Evolutionary conservation across 139 green algal species (phyloP).

Genomic region (Mesotaenium endlicherianum): DNA sequence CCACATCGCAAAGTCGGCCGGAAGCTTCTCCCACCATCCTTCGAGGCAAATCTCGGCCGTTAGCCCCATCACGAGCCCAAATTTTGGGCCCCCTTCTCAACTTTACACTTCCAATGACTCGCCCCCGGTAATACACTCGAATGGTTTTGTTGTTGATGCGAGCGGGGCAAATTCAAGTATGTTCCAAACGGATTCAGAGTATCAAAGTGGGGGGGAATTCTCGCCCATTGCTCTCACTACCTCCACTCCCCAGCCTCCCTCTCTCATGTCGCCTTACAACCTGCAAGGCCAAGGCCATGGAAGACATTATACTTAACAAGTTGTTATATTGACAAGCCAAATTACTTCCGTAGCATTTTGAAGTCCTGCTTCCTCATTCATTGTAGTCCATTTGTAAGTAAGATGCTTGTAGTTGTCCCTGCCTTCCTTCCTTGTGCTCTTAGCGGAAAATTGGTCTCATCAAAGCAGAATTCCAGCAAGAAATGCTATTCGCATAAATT

Average conservation of each 20-base stretch:
- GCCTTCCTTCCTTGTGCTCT: too few species aligned
- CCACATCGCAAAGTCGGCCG: not conserved
- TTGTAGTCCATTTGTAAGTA: too few species aligned
- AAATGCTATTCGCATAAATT: too few species aligned
- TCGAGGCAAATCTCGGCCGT: not conserved
- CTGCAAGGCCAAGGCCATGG: too few species aligned
- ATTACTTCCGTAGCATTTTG: too few species aligned
- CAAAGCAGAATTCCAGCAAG: too few species aligned
- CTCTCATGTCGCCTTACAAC: not conserved
- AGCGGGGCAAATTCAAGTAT: not conserved
- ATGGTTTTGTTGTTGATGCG: not conserved
- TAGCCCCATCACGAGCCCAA: not conserved
- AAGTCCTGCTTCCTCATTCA: too few species aligned
- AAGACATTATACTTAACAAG: too few species aligned
- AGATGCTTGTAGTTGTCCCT: too few species aligned
- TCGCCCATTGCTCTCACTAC: slow-evolving; percentile 1
- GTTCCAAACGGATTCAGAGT: not conserved
- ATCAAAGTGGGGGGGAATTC: slow-evolving; percentile 10
- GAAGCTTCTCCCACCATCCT: not conserved
- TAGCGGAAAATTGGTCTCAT: too few species aligned
- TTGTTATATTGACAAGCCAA: too few species aligned
- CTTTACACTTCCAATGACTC: slow-evolving; percentile 7
- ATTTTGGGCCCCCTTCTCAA: not conserved
- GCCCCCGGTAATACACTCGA: not conserved
- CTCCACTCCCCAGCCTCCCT: not conserved